Evolutionary conservation across 176 grass and related monocot species (phyloP).

Genomic region (Oryza punctata): DNA sequence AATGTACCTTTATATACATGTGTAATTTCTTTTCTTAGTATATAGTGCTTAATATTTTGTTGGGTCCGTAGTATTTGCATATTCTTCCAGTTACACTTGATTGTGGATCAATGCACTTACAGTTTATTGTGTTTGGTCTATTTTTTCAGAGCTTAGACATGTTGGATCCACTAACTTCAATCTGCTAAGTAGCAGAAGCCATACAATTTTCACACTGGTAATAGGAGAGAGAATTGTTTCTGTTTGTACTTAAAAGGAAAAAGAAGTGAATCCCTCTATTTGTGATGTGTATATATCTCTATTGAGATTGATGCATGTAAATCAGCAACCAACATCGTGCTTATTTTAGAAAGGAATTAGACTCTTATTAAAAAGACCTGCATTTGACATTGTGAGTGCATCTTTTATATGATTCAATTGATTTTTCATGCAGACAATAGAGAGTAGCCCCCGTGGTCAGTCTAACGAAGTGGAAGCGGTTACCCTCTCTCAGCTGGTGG

Average conservation of each 20-base stretch:
- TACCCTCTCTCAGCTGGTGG: constrained; percentile 79
- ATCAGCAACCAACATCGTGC: not conserved
- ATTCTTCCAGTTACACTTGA: not conserved
- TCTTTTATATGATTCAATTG: not conserved
- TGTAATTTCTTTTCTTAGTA: not conserved
- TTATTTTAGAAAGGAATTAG: not conserved
- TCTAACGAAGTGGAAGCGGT: constrained; percentile 70
- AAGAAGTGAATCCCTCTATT: not conserved
- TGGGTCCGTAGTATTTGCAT: not conserved
- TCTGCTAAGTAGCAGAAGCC: constrained; percentile 85
- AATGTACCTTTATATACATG: constrained; percentile 2
- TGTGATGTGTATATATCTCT: not conserved
- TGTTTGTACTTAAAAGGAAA: not conserved
- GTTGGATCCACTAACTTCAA: constrained; percentile 90
- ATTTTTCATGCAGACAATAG: constrained; percentile 62
- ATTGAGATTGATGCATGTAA: not conserved
- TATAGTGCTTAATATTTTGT: not conserved
- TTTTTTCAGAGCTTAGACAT: constrained; percentile 72
- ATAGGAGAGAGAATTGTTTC: not conserved
- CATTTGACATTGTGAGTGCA: constrained; percentile 26
- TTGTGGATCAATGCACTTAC: constrained; percentile 4
- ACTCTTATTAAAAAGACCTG: too few relatives aligned
- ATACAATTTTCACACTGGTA: constrained; percentile 97
- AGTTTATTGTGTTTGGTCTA: constrained; percentile 17
- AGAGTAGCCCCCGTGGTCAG: constrained; percentile 66